Evolutionary conservation across 108 stramenopile species (phyloP), one percentile per base, ranked within the genome.

Genomic region (Pseudonitzschia pungens): DNA sequence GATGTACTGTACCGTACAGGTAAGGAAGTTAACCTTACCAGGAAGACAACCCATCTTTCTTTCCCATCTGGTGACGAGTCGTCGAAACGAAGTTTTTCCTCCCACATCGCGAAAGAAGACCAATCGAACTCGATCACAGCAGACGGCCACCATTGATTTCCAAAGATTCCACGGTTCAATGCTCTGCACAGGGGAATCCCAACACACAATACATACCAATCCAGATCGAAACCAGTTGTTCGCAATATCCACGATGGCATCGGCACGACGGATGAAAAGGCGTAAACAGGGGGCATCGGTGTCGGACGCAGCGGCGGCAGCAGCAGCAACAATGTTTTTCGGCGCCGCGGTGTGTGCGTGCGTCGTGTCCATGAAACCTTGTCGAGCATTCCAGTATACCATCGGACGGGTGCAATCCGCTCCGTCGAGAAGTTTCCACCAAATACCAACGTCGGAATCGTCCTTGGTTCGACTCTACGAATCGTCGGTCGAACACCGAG

Each of bases 321-420:
- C 24, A 55, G 54, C 24, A 55, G 2, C 54, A 2, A 20, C 26
- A 10, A 26, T 55, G 9, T 55, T 24, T 5, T 20, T 22, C 22
- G 54, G 54, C 26, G 54, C 54, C 1, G 54, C 26, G n/a, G 24
- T 26, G 20, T 55, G 54, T 55, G 2, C 20, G 45, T 48, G 45
- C 45, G 14, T 41, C 14, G 14, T 33, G 60, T 31, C 60, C 14
- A 62, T 62, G 29, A 26, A 33, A 40, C 15, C 32, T 9, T 62
- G 60, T 33, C n/a, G n/a, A 2, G 60, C 60, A 33, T 62, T 62
- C 32, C 57, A 58, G n/a, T 24, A 58, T 24, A 58, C 14, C 57
- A 27, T 4, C 22, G n/a, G 14, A 14, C 24, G 15, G 27, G 12
- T 28, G 8, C 27, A 22, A 58, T 14, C 15, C 31, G 27, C 31